phyloP scores from a whole-genome alignment of 2,329 filamentous ascomycete genomes.

The Trichoderma harzianum region DNA sequence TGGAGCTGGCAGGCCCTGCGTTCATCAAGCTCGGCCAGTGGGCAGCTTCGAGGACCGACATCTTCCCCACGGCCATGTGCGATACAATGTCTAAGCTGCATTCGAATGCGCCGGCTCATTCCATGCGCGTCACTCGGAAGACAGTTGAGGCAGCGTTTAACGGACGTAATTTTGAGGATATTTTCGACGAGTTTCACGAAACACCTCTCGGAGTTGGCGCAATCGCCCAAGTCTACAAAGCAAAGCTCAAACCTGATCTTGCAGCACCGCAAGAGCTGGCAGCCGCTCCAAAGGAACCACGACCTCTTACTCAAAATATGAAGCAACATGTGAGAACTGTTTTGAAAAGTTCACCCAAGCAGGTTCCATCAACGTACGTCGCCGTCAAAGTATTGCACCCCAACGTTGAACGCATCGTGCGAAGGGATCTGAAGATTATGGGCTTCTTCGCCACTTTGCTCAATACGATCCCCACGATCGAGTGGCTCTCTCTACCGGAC shows the following conservation, averaged over 20 bases:
- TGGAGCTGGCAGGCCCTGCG: conserved; percentile 90
- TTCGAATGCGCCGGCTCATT: conserved; percentile 90
- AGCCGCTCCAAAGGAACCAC: conserved; percentile 32
- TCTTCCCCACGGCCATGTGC: conserved; percentile 92
- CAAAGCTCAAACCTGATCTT: conserved; percentile 79
- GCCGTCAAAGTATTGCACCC: conserved; percentile 96
- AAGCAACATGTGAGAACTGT: conserved; percentile 79
- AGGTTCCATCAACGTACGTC: conserved; percentile 87
- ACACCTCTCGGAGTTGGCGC: conserved; percentile 87
- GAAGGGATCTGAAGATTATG: conserved; percentile 94
- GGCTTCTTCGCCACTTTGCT: conserved; percentile 79
- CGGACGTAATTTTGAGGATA: conserved; percentile 76
- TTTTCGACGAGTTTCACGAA: conserved; percentile 94
- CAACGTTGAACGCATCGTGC: conserved; percentile 80
- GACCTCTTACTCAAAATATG: conserved; percentile 64
- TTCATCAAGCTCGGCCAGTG: conserved; percentile 99
- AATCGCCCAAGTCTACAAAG: conserved; percentile 97
- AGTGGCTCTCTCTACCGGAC: conserved; percentile 94
- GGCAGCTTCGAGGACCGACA: conserved; percentile 93
- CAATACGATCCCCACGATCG: conserved; percentile 86
- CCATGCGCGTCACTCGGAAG: conserved; percentile 71
- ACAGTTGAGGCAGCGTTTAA: conserved; percentile 81
- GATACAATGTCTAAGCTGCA: conserved; percentile 90
- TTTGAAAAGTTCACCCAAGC: conserved; percentile 78
- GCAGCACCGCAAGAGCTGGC: conserved; percentile 61